Conservation (phyloP, 2,329 filamentous ascomycete species). For the Boeremia exigua region DNA sequence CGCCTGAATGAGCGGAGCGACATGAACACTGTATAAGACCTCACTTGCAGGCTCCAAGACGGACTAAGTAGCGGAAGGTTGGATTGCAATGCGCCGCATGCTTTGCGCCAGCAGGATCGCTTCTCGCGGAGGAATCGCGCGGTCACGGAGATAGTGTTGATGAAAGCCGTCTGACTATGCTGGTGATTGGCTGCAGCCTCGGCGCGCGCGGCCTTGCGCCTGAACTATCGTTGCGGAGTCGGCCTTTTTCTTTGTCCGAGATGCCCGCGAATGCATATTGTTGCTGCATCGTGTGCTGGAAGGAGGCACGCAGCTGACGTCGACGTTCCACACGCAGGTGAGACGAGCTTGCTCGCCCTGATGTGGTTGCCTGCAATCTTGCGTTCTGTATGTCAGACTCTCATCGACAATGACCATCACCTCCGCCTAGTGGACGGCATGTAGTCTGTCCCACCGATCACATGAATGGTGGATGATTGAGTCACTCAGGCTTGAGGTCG, state of each 20-base stretch:
- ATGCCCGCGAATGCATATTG: neutral
- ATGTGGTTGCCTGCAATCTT: too few relatives aligned
- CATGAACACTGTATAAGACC: constrained; percentile 20
- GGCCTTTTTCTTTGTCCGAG: constrained; percentile 25
- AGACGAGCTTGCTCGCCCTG: too few relatives aligned
- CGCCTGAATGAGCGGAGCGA: constrained; percentile 16
- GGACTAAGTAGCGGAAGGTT: constrained; percentile 14
- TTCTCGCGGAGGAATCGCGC: constrained; percentile 8
- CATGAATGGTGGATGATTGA: neutral
- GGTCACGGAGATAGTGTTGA: constrained; percentile 26
- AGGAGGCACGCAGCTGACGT: neutral
- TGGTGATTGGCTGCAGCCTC: constrained; percentile 16
- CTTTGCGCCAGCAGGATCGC: constrained; percentile 2
- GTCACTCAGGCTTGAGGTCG: constrained; percentile 1
- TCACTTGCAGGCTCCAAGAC: constrained; percentile 12
- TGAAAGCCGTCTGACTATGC: constrained; percentile 10
- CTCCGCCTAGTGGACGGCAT: neutral
- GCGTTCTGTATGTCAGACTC: too few relatives aligned
- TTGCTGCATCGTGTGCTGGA: neutral
- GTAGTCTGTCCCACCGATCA: neutral
- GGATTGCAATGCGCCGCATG: neutral
- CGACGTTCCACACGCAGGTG: too few relatives aligned
- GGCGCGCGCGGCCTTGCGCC: neutral
- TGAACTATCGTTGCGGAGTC: constrained; percentile 8
- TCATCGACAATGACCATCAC: too few relatives aligned